phyloP scores from a whole-genome alignment of 169 alveolate genomes.

The Fabrea salina region DNA sequence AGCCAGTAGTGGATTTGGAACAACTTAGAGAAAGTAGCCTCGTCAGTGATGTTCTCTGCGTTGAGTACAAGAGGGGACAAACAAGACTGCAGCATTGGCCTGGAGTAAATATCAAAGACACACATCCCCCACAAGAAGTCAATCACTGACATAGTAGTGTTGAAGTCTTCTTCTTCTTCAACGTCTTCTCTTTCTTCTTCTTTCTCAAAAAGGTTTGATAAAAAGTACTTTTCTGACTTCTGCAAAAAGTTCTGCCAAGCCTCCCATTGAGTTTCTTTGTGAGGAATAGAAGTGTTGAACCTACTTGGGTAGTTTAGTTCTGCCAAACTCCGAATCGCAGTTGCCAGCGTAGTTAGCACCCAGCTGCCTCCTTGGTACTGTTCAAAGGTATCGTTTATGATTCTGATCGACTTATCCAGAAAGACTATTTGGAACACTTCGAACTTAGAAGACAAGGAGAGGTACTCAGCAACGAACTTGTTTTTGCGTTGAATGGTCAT shows the following conservation, averaged over 20 bases:
- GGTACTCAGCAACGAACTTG: background rate
- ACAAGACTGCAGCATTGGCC: background rate
- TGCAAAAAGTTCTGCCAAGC: background rate
- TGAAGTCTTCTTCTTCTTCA: background rate
- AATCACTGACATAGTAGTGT: background rate
- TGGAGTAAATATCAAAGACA: background rate
- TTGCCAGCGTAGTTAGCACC: too few relatives aligned
- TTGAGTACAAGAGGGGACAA: background rate
- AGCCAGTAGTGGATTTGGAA: background rate
- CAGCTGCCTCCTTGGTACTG: too few relatives aligned
- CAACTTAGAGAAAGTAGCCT: background rate
- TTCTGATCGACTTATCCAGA: background rate
- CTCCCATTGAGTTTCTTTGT: background rate
- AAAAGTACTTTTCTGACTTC: background rate
- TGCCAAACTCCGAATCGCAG: background rate
- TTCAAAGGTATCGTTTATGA: background rate
- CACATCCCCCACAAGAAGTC: background rate
- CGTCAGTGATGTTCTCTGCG: background rate
- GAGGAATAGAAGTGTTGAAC: background rate
- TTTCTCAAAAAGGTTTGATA: background rate
- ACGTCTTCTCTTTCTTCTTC: background rate
- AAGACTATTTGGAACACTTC: background rate
- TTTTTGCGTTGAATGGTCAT: background rate
- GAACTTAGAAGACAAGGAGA: background rate
- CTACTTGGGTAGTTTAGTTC: conserved; percentile 6